Conservation (phyloP, 371 early-diverging fungal genomes). For the Mucor irregularis region DNA sequence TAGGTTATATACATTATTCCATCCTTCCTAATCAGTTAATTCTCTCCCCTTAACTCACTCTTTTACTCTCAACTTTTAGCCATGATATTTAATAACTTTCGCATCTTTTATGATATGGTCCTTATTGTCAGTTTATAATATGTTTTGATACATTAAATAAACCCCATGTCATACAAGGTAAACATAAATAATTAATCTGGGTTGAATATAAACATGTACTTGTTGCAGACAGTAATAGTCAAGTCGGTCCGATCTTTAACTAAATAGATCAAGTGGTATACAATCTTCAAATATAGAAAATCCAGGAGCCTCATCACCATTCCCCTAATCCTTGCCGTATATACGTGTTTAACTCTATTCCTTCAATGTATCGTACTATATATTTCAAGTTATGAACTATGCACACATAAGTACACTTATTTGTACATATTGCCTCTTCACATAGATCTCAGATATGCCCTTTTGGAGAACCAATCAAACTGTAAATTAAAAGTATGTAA, state of each 20-base stretch:
- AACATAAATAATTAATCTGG: too few relatives aligned
- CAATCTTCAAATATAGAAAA: constrained; percentile 1
- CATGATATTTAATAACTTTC: too few relatives aligned
- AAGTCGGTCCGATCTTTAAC: constrained; percentile 5
- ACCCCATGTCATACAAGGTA: too few relatives aligned
- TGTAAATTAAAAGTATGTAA: too few relatives aligned
- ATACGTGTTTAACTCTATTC: background rate
- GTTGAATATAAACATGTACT: background rate
- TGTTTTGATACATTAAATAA: too few relatives aligned
- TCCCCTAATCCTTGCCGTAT: background rate
- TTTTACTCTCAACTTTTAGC: background rate
- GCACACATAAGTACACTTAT: too few relatives aligned
- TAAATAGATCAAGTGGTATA: constrained; percentile 2
- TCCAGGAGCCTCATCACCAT: background rate
- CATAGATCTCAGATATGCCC: too few relatives aligned
- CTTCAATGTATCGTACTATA: background rate
- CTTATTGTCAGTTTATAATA: too few relatives aligned
- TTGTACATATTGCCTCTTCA: too few relatives aligned
- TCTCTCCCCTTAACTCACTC: background rate
- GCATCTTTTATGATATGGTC: too few relatives aligned
- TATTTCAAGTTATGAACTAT: background rate
- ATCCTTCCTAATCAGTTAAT: background rate
- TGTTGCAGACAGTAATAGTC: background rate
- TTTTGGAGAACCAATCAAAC: too few relatives aligned
- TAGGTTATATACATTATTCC: constrained; percentile 5